These are phyloP conservation scores for Cryptosporidium meleagridis DNA, from an alignment of 169 alveolate genomes.

Conservation along the genomic window DNA sequence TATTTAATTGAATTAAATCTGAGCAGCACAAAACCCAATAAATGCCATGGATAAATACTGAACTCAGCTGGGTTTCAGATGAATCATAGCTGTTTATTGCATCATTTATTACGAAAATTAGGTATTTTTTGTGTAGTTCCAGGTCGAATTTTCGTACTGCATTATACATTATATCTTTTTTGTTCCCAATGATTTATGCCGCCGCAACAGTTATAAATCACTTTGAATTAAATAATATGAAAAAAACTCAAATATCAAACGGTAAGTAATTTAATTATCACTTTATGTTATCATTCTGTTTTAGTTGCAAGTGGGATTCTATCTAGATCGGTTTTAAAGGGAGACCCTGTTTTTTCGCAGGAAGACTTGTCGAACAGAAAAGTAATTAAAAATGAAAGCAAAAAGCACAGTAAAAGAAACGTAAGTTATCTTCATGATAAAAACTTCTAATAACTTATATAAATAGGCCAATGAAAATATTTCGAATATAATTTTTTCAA, in stretches of 20 bases:
- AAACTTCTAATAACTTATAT: not conserved
- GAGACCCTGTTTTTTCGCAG: slow-evolving; percentile 57
- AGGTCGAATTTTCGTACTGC: slow-evolving; percentile 1
- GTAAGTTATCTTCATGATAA: not conserved
- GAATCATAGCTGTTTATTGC: not conserved
- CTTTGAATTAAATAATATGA: not conserved
- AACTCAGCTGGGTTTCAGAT: slow-evolving; percentile 7
- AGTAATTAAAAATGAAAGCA: not conserved
- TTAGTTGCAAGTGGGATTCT: slow-evolving; percentile 55
- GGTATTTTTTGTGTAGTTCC: slow-evolving; percentile 27
- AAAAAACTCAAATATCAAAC: not conserved
- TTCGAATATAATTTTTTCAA: not conserved
- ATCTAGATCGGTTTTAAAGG: slow-evolving; percentile 1
- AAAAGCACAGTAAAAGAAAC: not conserved
- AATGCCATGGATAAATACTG: slow-evolving; percentile 47
- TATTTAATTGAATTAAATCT: not conserved
- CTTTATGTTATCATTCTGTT: not conserved
- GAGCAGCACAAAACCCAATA: slow-evolving; percentile 46
- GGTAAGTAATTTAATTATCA: slow-evolving; percentile 2
- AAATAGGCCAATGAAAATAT: not conserved
- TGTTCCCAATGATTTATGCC: not conserved
- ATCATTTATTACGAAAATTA: not conserved
- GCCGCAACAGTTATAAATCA: not conserved
- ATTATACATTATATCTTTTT: not conserved
- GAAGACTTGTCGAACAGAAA: not conserved